Conservation (phyloP, 352 stramenopile species). For the Phytophthora boehmeriae region DNA sequence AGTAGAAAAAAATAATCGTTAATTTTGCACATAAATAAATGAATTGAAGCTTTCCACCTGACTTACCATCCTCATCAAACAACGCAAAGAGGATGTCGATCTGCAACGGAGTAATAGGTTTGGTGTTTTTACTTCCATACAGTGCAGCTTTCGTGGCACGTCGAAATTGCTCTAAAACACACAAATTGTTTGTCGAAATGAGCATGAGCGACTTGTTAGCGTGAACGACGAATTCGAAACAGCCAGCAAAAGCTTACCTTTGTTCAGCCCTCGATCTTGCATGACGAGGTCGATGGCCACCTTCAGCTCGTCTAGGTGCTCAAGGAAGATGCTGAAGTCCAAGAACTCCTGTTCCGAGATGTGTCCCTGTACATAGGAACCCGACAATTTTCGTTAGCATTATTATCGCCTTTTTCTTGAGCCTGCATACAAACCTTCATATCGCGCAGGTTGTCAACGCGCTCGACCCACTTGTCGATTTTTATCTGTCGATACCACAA, state of each 20-base stretch:
- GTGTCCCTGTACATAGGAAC: constrained; percentile 40
- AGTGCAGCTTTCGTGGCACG: constrained; percentile 73
- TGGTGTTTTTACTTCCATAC: constrained; percentile 56
- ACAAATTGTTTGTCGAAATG: background rate
- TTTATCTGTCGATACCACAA: constrained; percentile 39
- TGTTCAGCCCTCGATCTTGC: constrained; percentile 82
- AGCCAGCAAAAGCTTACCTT: constrained; percentile 51
- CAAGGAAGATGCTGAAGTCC: constrained; percentile 83
- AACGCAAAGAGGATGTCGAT: constrained; percentile 88
- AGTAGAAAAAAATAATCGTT: constrained; percentile 2
- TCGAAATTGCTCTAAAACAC: constrained; percentile 73
- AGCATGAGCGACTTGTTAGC: too few relatives aligned
- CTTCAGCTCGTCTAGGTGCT: constrained; percentile 85
- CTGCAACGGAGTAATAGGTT: constrained; percentile 75
- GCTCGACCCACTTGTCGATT: constrained; percentile 81
- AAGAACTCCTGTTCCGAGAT: constrained; percentile 86
- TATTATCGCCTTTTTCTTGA: too few relatives aligned
- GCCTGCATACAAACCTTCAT: constrained; percentile 62
- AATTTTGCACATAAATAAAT: background rate
- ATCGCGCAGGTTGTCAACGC: constrained; percentile 67
- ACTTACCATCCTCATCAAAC: constrained; percentile 79
- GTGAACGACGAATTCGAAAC: background rate
- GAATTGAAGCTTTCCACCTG: background rate
- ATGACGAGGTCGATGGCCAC: constrained; percentile 86
- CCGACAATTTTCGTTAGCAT: background rate